Base-by-base conservation (phyloP, 164 flowering plant species). In the Kingdonia uniflora region DNA sequence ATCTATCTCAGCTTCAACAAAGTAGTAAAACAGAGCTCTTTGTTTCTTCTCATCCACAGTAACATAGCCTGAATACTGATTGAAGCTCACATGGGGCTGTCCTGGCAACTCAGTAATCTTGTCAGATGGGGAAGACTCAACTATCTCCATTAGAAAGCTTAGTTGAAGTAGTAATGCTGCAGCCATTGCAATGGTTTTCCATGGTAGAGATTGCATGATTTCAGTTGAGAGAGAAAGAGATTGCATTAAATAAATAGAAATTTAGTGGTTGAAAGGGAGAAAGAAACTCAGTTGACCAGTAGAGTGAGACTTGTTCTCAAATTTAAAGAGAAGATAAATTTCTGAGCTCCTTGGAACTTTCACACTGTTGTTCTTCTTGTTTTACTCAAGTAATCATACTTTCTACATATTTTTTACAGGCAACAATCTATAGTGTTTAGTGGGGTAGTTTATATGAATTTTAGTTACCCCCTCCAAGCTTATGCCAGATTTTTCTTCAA, bases 21-120 rank as follows among this genome's bases (percentile, higher is more conserved):
- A 85, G 90, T 90, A 87, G 64, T 87, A 87, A 59, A 87, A 87
- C 26, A 84, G 78, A 19, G 87, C 84, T 58, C 88, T 66, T 49
- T 80, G 86, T 51, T 79, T 75, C 23, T 60, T 58, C 58, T 84
- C 78, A 42, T 81, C 65, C 40, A 87, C 91, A 0, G 76, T 80
- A 19, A 84, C 76, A 68, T 81, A 78, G 16, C 91, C 95, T 24
- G 95, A 82, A 64, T 78, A 80, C 57, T 87, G 91, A 35, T 17
- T 33, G 64, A 87, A 87, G 6, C 61, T 52, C 20, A 72, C 84
- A 5, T 29, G 26, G 1, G 91, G 87, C 62, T 81, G 88, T 49
- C 81, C 81, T 14, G 91, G 83, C 64, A 86, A 72, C 46, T 64
- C 39, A 2, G 81, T 76, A 11, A 85, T 76, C 58, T 51, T 70